Evolutionary conservation across 2,329 filamentous ascomycete species (phyloP), one percentile per base, ranked within the genome.

Genomic region (Talaromyces sp.): DNA sequence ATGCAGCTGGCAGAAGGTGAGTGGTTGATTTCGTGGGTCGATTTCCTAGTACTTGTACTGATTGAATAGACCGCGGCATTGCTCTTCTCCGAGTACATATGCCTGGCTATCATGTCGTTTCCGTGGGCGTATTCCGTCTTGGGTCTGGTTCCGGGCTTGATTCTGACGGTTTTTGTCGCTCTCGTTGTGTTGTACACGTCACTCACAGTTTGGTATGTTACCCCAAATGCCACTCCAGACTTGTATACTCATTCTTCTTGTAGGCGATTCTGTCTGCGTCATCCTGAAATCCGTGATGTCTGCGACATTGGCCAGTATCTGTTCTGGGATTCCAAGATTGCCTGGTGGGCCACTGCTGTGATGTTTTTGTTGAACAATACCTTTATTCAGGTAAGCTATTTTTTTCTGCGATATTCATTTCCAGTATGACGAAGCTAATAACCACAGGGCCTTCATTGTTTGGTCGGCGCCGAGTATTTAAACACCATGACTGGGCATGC

Each of bases 341-440:
- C 84, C 2, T 89, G 87, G 81, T 88, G 82, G 71, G 79, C 84
- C 63, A 89, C 87, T 1, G 93, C 92, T 1, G 80, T 92, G 75
- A 96, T 96, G 90, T 97, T 97, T 77, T 80, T 97, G 54, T 78
- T 97, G 68, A 97, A 97, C 84, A 97, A 97, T 76, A 96, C 92
- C 17, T 95, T 95, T 76, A 95, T 96, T 70, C 89, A 92, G 79
- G 89, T 84, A 72, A 72, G 35, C 43, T 25, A 25, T 27, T 39
- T 25, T 39, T 25, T 22, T 19, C 11, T n/a, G 17, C n/a, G 6
- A 19, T 43, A 52, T 27, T 13, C 6, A 7, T 8, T 17, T 11
- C 7, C 15, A 17, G 10, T 35, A 33, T 35, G 13, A 25, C 22
- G 9, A 50, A 70, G 17, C 67, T 45, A 22, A 50, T n/a, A 25